A percentile compares a stretch with the other conserved stretches of the same genome.
Evolutionary conservation across 2,329 filamentous ascomycete genomes (phyloP).

Genomic region (Cucurbitaria berberidis): DNA sequence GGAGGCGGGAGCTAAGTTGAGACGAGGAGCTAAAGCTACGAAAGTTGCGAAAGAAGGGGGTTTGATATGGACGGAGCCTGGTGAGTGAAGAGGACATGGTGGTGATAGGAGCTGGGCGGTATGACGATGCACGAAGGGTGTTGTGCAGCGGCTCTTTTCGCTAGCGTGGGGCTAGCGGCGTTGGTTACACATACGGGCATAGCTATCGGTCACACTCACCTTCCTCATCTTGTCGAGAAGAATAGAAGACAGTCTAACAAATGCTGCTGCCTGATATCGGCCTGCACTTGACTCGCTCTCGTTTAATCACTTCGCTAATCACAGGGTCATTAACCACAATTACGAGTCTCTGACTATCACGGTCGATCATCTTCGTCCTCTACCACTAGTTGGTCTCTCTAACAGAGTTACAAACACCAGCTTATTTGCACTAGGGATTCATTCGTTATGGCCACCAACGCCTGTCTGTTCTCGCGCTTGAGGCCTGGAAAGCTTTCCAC

Average conservation of each 20-base stretch:
- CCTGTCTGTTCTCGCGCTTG: constrained; percentile 19
- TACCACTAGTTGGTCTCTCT: not conserved
- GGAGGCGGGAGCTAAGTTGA: constrained; percentile 35
- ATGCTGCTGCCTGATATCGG: not conserved
- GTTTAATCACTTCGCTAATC: not conserved
- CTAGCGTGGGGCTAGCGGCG: constrained; percentile 24
- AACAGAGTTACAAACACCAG: not conserved
- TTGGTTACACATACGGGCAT: not conserved
- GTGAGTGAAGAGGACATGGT: constrained; percentile 39
- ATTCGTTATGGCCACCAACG: constrained; percentile 15
- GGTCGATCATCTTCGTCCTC: not conserved
- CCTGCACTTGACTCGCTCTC: not conserved
- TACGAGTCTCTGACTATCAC: not conserved
- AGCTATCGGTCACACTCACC: not conserved
- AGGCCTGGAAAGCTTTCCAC: constrained; percentile 4
- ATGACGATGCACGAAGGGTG: constrained; percentile 32
- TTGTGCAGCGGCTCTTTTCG: constrained; percentile 32
- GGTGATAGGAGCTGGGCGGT: constrained; percentile 25
- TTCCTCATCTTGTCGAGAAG: not conserved
- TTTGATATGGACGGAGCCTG: constrained; percentile 6
- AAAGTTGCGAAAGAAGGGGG: constrained; percentile 7
- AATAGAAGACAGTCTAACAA: not conserved
- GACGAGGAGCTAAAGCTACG: constrained; percentile 36
- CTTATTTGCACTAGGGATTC: not conserved
- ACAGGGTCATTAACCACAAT: not conserved